Base-by-base conservation (phyloP, 179 eudicot species). In the Silene vulgaris region DNA sequence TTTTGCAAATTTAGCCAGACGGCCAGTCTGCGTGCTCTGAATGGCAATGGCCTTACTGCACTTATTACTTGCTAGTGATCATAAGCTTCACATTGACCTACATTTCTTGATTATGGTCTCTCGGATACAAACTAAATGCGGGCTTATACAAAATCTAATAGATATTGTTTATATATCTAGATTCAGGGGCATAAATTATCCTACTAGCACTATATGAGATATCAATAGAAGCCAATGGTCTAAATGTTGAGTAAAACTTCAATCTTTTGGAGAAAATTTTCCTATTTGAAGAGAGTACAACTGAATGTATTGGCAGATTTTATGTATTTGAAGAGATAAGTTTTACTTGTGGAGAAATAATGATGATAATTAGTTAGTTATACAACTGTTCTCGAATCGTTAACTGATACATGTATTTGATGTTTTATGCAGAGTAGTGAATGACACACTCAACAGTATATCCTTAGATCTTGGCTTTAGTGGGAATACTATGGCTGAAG, bases 401-500 rank as follows among this genome's bases (percentile, higher is more conserved):
- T 71, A 37, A 54, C 52, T 70, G 29, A 64, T 37, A 1, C 57
- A 30, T 64, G 52, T 63, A 16, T 76, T 37, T 50, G 14, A 76
- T 68, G 30, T 52, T 78, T 63, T 70, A 35, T 82, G 85, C 86
- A 94, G 98, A 81, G 97, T 94, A 63, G 94, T 94, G 56, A 94
- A 94, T 85, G 96, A 88, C 28, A 89, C 97, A 14, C 84, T 94
- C 19, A 92, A 94, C 80, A 92, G 89, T 81, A 94, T 94, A 73
- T 87, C 98, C 9, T 3, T 82, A 21, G 98, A 91, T 84, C 90
- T 94, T 77, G 93, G 93, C 79, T 94, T 93, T 77, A 81, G 81
- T 67, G 98, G 98, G 71, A 83, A 74, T 80, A 90, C 96, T 65
- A 43, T 94, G 75, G 87, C 93, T 75, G 98, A 94, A 90, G 98